Percentiles rank a stretch among this genome's conserved stretches.
phyloP scores from a whole-genome alignment of 2,329 filamentous ascomycete genomes.

The Fusarium sp. region DNA sequence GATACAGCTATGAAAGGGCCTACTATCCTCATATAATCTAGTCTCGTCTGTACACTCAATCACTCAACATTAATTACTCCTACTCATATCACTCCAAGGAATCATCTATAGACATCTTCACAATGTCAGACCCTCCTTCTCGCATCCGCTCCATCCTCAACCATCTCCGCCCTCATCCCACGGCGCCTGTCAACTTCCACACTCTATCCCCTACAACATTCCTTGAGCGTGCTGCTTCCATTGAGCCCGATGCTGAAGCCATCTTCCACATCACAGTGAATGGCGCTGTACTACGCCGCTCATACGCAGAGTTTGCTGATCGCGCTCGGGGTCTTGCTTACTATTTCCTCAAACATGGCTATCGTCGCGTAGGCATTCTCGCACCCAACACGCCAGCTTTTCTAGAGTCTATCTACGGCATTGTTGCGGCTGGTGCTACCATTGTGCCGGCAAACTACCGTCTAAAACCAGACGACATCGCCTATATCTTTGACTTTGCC shows the following conservation, averaged over 20 bases:
- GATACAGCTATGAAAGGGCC: slow-evolving; percentile 44
- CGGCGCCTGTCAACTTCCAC: slow-evolving; percentile 73
- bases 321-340: slow-evolving; percentile 90
- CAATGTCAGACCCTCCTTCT: slow-evolving; percentile 74
- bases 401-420: slow-evolving; percentile 88
- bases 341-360: slow-evolving; percentile 80
- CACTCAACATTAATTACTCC: neutral
- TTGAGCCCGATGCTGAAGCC: slow-evolving; percentile 87
- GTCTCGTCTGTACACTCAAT: neutral
- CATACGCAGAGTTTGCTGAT: slow-evolving; percentile 86
- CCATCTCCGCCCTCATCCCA: slow-evolving; percentile 60
- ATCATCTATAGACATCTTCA: slow-evolving; percentile 21
- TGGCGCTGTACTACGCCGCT: slow-evolving; percentile 77
- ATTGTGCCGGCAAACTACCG: slow-evolving; percentile 75
- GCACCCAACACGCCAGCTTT: slow-evolving; percentile 96
- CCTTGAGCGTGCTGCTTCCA: slow-evolving; percentile 84
- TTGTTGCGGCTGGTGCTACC: slow-evolving; percentile 83
- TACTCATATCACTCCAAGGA: neutral
- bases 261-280: slow-evolving; percentile 89
- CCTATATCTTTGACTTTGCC: slow-evolving; percentile 89
- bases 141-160: slow-evolving; percentile 71
- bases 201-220: slow-evolving; percentile 90
- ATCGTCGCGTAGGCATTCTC: slow-evolving; percentile 85
- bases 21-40: slow-evolving; percentile 16
- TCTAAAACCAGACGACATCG: slow-evolving; percentile 85